Percentiles rank a stretch among this genome's conserved stretches.
Evolutionary conservation across 2,329 filamentous ascomycete species (phyloP).

Genomic region (Juglanconis sp.): DNA sequence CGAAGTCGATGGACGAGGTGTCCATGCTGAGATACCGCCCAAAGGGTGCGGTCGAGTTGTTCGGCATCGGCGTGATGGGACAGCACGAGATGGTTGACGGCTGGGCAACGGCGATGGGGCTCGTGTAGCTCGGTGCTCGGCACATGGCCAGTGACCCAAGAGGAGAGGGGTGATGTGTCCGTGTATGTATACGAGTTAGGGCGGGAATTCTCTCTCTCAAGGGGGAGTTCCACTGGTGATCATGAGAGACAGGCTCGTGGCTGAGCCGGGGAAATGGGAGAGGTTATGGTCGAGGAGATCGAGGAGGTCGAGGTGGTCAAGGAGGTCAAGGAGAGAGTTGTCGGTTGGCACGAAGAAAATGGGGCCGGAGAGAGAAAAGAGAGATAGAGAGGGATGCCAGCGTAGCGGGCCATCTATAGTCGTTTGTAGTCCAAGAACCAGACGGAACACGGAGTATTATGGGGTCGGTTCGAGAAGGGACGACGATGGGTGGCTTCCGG

Average conservation of each 20-base stretch:
- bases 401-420: background rate
- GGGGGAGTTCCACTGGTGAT: background rate
- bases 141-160: slow-evolving; percentile 10
- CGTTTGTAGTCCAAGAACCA: background rate
- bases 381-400: background rate
- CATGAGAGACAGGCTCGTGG: background rate
- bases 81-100: slow-evolving; percentile 8
- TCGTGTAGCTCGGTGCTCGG: slow-evolving; percentile 9
- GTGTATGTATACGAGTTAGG: background rate
- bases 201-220: no score
- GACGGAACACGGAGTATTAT: background rate
- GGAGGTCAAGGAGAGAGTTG: background rate
- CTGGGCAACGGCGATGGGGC: slow-evolving; percentile 13
- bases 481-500: slow-evolving; percentile 12
- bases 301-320: background rate
- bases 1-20: slow-evolving; percentile 21
- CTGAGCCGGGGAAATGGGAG: background rate
- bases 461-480: slow-evolving; percentile 6
- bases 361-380: background rate
- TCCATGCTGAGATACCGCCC: slow-evolving; percentile 22
- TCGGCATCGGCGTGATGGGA: slow-evolving; percentile 17
- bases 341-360: slow-evolving; percentile 1
- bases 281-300: background rate
- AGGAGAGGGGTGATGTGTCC: background rate
- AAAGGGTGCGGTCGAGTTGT: slow-evolving; percentile 19